Base-by-base conservation (phyloP, 169 alveolate species). In the Plasmodium coatneyi region DNA sequence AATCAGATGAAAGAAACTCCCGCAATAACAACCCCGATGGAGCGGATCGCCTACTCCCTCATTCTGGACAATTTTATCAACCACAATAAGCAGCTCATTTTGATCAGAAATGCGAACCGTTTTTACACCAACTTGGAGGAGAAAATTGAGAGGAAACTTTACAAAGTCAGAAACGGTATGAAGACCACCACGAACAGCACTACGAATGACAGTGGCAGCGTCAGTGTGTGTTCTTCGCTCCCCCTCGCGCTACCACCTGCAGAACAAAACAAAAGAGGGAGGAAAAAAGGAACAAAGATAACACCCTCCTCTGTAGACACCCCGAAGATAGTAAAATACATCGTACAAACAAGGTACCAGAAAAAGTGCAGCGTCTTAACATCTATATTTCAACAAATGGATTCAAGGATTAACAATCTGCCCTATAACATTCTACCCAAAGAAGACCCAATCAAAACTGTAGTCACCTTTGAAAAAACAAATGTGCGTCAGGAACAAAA, bases 11-110 rank as follows among this genome's bases (percentile, higher is more conserved):
- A 36, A 19, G 14, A 7, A 28, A 28, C 39, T 9, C 5, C 76
- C 76, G 1, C 2, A 19, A 12, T 28, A 19, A 71, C 30, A 71
- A 83, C 28, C n/a, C 41, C 25, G 9, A 14, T 84, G 36, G 28
- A 14, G 30, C 4, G 2, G 12, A 71, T 43, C 80, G 36, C 54
- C 72, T 30, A 86, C 30, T 86, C 93, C n/a, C 12, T 86, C 32
- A 52, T 86, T 52, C 66, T 86, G 70, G 79, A 86, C 71, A 54
- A 86, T 41, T 74, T 86, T 34, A 36, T 86, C 19, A 86, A 86
- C 43, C 52, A 72, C 32, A 86, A 52, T 34, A 86, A 56, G 28
- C 84, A 86, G 19, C 16, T 86, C 41, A 74, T 86, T 86, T 76
- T 86, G 41, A 76, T 86, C 34, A 86, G 74, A 78, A 86, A 86